phyloP scores from a whole-genome alignment of 768 basidiomycete genomes.

The Collybia nuda region DNA sequence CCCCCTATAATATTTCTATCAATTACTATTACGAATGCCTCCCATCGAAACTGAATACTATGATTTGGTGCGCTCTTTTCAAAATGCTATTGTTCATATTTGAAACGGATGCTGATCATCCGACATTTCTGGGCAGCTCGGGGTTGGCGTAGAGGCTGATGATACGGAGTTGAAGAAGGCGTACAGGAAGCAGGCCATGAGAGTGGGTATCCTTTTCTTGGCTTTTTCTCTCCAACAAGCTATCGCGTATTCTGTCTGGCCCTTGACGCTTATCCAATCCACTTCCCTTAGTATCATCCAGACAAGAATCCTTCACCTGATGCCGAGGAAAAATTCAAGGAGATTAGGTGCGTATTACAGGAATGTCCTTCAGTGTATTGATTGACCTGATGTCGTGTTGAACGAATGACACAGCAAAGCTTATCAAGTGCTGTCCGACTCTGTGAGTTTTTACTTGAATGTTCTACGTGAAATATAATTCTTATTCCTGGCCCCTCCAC shows the following conservation, averaged over 20 bases:
- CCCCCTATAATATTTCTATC: conserved; percentile 11
- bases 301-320: conserved; percentile 94
- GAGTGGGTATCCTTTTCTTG: conserved; percentile 45
- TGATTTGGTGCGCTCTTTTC: conserved; percentile 58
- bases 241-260: neutral
- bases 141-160: conserved; percentile 68
- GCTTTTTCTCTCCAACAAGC: neutral
- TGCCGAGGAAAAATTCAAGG: conserved; percentile 96
- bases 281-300: conserved; percentile 72
- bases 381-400: neutral
- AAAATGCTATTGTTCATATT: neutral
- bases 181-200: conserved; percentile 92
- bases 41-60: conserved; percentile 92
- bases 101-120: neutral
- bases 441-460: conserved; percentile 45
- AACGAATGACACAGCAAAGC: conserved; percentile 65
- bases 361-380: neutral
- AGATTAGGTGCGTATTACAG: conserved; percentile 69
- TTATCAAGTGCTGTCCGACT: conserved; percentile 87
- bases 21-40: conserved; percentile 47
- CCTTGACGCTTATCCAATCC: neutral
- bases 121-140: conserved; percentile 46
- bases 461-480: conserved; percentile 1
- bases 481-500: conserved; percentile 9
- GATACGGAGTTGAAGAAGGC: conserved; percentile 91